A percentile compares a stretch with the other conserved stretches of the same genome.
Conservation (phyloP, 2,329 filamentous ascomycete genomes). For the Pseudogymnoascus sp. region DNA sequence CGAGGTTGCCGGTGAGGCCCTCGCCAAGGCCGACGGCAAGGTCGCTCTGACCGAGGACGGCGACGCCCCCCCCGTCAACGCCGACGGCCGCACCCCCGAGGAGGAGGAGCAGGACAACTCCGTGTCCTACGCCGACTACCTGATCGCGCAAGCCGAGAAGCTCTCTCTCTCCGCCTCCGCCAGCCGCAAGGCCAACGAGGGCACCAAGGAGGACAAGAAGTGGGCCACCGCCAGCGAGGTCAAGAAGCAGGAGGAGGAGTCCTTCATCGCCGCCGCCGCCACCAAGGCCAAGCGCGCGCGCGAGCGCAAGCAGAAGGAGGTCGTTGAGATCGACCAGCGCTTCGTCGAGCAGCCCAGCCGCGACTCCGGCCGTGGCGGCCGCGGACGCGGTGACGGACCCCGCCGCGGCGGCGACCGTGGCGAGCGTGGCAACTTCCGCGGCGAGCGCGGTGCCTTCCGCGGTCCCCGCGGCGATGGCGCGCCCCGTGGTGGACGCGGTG, state of each 20-base stretch:
- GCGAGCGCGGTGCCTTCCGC: constrained; percentile 42
- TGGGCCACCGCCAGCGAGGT: constrained; percentile 77
- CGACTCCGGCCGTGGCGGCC: constrained; percentile 36
- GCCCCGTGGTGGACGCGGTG: constrained; percentile 37
- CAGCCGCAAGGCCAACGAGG: constrained; percentile 88
- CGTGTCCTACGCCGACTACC: constrained; percentile 85
- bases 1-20: constrained; percentile 82
- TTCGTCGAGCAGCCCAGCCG: constrained; percentile 57
- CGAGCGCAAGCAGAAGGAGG: constrained; percentile 85
- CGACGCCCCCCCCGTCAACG: constrained; percentile 30
- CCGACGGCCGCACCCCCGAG: constrained; percentile 32
- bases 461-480: constrained; percentile 42
- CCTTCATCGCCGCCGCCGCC: constrained; percentile 65
- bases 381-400: constrained; percentile 41
- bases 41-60: constrained; percentile 49
- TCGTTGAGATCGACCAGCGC: constrained; percentile 80
- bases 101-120: constrained; percentile 61
- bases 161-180: constrained; percentile 54
- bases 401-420: constrained; percentile 43
- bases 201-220: constrained; percentile 80
- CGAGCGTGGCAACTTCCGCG: constrained; percentile 36
- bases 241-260: constrained; percentile 55
- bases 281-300: constrained; percentile 81
- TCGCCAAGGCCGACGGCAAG: constrained; percentile 78
- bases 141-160: constrained; percentile 67